Percentiles rank a stretch among this genome's conserved stretches.
Conservation (phyloP, 1,284 basidiomycete species). For the Farysia itapuensis region DNA sequence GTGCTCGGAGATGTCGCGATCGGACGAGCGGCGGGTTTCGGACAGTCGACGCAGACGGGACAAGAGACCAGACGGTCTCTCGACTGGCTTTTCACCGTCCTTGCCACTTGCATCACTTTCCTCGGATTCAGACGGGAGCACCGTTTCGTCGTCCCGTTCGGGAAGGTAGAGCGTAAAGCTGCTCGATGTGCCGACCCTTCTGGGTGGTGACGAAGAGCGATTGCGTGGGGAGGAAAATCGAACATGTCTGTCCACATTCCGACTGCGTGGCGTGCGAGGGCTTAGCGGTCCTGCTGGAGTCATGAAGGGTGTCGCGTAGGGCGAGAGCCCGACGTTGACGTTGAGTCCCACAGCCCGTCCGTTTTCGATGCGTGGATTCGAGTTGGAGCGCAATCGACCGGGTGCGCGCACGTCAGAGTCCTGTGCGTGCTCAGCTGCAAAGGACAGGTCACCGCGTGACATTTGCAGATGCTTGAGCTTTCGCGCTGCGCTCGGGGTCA, state of each 20-base stretch:
- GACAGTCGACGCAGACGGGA: slow-evolving; percentile 15
- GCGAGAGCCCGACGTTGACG: slow-evolving; percentile 9
- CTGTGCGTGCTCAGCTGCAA: slow-evolving; percentile 20
- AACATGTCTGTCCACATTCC: slow-evolving; percentile 20
- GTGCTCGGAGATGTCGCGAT: not conserved
- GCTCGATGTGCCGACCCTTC: slow-evolving; percentile 15
- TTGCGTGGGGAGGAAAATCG: slow-evolving; percentile 5
- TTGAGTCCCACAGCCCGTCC: slow-evolving; percentile 22
- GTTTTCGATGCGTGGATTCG: slow-evolving; percentile 15
- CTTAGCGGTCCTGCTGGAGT: slow-evolving; percentile 13
- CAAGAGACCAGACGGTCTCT: slow-evolving; percentile 1
- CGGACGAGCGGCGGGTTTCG: slow-evolving; percentile 7
- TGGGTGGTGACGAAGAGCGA: slow-evolving; percentile 4
- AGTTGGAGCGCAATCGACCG: slow-evolving; percentile 2
- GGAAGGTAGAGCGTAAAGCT: slow-evolving; percentile 31
- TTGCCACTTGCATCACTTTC: slow-evolving; percentile 41
- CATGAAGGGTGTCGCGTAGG: slow-evolving; percentile 19
- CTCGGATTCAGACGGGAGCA: slow-evolving; percentile 19
- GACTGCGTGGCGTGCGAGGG: slow-evolving; percentile 6
- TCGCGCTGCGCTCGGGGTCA: slow-evolving; percentile 42
- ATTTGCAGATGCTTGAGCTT: slow-evolving; percentile 46
- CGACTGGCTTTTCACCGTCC: slow-evolving; percentile 25
- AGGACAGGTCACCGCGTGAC: slow-evolving; percentile 31
- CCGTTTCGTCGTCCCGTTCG: slow-evolving; percentile 19
- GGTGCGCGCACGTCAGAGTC: not conserved